phyloP scores from a whole-genome alignment of 2,329 filamentous ascomycete genomes.

The Cladosporium sp. region DNA sequence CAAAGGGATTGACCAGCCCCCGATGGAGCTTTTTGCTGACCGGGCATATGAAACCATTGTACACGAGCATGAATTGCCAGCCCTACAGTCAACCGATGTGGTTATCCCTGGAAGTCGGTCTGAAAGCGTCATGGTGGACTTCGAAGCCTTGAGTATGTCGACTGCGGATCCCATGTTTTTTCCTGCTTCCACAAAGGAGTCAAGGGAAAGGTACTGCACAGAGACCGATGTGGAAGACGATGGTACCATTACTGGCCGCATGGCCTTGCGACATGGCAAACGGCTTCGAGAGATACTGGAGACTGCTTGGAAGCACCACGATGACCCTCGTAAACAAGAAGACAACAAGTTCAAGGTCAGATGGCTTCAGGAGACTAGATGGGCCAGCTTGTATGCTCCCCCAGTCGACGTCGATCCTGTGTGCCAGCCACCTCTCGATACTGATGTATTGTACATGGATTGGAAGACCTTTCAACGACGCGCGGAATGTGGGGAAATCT shows the following conservation, averaged over 20 bases:
- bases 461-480: slow-evolving; percentile 2
- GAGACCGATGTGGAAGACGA: not conserved
- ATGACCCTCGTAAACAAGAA: not conserved
- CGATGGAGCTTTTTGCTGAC: not conserved
- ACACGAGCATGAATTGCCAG: not conserved
- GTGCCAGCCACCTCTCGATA: not conserved
- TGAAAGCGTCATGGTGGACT: not conserved
- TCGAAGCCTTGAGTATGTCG: not conserved
- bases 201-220: not conserved
- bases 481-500: slow-evolving; percentile 4
- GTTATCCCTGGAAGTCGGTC: not conserved
- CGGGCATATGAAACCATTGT: not conserved
- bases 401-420: not conserved
- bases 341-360: slow-evolving; percentile 1
- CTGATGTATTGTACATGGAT: slow-evolving; percentile 12
- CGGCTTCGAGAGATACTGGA: not conserved
- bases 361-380: not conserved
- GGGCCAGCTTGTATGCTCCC: not conserved
- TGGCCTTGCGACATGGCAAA: not conserved
- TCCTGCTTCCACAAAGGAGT: not conserved
- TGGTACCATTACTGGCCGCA: not conserved
- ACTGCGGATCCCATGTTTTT: not conserved
- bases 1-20: not conserved
- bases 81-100: not conserved
- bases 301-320: not conserved